Evolutionary conservation across 257 asterid genomes (phyloP), one percentile per base, ranked within the genome.

Genomic region (Knoxia roxburghii): DNA sequence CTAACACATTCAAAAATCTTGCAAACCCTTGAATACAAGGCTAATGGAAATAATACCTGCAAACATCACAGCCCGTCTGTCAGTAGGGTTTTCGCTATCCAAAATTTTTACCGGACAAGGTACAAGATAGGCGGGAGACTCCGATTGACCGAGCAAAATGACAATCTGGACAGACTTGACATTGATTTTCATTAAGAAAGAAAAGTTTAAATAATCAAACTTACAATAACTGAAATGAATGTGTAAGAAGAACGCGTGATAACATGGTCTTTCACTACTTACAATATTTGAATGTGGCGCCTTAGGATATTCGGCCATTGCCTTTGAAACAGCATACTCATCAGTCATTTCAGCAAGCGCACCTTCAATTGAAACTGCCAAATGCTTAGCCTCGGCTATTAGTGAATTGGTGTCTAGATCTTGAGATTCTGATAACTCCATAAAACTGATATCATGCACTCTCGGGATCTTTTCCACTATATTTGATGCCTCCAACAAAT

Each of bases 241-340:
- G 15, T 58, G 33, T 7, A 15, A 24, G 56, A 48, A 72, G 20
- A 64, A 23, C n/a, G 32, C 37, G 50, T 60, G 39, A 61, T 30
- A 58, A 52, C 65, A 29, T 15, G 33, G 58, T 39, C n/a, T 45
- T 49, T 73, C 40, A 64, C 39, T 61, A 69, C 90, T 84, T 86
- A 92, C 97, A 57, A 88, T 77, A 80, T 86, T 87, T 4, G 97
- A 90, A 67, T 48, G 54, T 17, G 97, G 98, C 52, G 97, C 97
- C 79, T 93, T 82, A 53, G 96, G 90, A 72, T 88, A 93, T 68
- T 79, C 77, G 53, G 94, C 79, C 96, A 93, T 85, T 56, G 98
- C 96, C 74, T 65, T 86, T 30, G 97, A 88, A 81, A 93, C 97
- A 55, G 68, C 77, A 67, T 76, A 74, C 73, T 73, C 90, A 50